Percentiles rank a stretch among this genome's conserved stretches.
These are phyloP conservation scores for Aureobasidium sp. DNA, from an alignment of 2,329 filamentous ascomycete species.

Conservation along the genomic window DNA sequence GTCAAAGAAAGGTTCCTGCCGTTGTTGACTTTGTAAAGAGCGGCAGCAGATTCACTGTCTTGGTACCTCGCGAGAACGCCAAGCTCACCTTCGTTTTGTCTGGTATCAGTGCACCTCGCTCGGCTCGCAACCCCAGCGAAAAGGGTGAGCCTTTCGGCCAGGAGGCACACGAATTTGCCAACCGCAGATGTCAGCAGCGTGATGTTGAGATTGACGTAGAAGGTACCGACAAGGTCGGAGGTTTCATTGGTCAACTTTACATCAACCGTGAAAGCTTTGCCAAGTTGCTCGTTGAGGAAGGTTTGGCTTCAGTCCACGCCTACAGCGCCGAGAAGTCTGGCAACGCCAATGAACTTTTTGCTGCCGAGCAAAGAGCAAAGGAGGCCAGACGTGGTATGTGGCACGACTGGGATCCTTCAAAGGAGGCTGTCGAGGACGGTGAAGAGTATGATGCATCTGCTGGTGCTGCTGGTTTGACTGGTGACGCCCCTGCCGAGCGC, in stretches of 20 bases:
- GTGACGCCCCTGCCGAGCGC: slow-evolving; percentile 50
- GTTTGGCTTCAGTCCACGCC: slow-evolving; percentile 81
- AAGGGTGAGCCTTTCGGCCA: slow-evolving; percentile 89
- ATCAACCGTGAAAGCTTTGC: slow-evolving; percentile 94
- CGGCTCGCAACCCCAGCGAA: slow-evolving; percentile 72
- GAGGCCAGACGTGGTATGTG: slow-evolving; percentile 81
- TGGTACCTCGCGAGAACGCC: slow-evolving; percentile 85
- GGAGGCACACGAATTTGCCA: slow-evolving; percentile 88
- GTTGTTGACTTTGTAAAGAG: slow-evolving; percentile 97
- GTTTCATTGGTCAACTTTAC: slow-evolving; percentile 92
- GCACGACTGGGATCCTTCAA: slow-evolving; percentile 88
- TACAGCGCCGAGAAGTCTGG: slow-evolving; percentile 96
- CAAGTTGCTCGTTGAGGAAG: slow-evolving; percentile 88
- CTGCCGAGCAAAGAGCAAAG: slow-evolving; percentile 84
- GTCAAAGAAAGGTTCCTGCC: slow-evolving; percentile 86
- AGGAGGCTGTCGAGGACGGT: slow-evolving; percentile 58
- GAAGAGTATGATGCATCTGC: slow-evolving; percentile 40
- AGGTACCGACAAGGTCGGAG: slow-evolving; percentile 91
- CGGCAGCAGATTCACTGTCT: slow-evolving; percentile 86
- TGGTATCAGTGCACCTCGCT: slow-evolving; percentile 83
- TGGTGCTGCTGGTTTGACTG: slow-evolving; percentile 39
- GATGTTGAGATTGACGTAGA: slow-evolving; percentile 95
- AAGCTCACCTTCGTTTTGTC: slow-evolving; percentile 93
- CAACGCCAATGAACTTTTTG: slow-evolving; percentile 77
- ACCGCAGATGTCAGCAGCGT: slow-evolving; percentile 80